A percentile compares a stretch with the other conserved stretches of the same genome.
Evolutionary conservation across 2,329 filamentous ascomycete species (phyloP).

Genomic region (Ceratocystis albifundus): DNA sequence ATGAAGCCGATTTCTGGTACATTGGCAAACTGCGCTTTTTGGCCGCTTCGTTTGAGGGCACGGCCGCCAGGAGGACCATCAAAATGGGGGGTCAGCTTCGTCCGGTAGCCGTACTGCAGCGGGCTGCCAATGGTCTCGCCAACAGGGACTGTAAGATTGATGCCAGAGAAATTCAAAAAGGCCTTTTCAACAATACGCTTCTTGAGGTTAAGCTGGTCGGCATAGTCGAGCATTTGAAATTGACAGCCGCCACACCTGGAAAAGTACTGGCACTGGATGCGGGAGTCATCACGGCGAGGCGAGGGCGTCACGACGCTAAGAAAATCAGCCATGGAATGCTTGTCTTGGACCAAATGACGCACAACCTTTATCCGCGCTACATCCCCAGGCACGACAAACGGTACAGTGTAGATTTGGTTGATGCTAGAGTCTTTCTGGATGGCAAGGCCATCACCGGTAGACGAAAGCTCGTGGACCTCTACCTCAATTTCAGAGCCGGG

Average conservation of each 20-base stretch:
- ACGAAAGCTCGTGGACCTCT: slow-evolving; percentile 70
- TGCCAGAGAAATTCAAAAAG: slow-evolving; percentile 69
- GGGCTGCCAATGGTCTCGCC: slow-evolving; percentile 82
- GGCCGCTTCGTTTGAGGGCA: slow-evolving; percentile 39
- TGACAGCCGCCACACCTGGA: slow-evolving; percentile 81
- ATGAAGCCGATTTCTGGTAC: slow-evolving; percentile 83
- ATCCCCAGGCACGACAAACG: slow-evolving; percentile 82
- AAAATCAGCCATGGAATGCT: slow-evolving; percentile 72
- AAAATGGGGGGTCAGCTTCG: slow-evolving; percentile 95
- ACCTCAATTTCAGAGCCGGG: slow-evolving; percentile 67
- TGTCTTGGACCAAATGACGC: slow-evolving; percentile 52
- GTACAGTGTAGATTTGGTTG: slow-evolving; percentile 65
- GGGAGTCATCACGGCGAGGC: slow-evolving; percentile 60
- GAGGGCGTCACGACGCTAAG: slow-evolving; percentile 64
- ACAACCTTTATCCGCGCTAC: slow-evolving; percentile 65
- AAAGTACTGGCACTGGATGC: slow-evolving; percentile 79
- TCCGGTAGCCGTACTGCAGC: slow-evolving; percentile 84
- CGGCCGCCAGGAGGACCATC: slow-evolving; percentile 56
- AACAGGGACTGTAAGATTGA: slow-evolving; percentile 65
- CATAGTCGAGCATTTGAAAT: slow-evolving; percentile 91
- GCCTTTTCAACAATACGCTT: slow-evolving; percentile 79
- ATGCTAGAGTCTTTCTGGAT: slow-evolving; percentile 43
- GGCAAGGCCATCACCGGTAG: slow-evolving; percentile 82
- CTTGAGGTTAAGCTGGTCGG: slow-evolving; percentile 76
- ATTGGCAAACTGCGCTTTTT: slow-evolving; percentile 40